A percentile compares a stretch with the other conserved stretches of the same genome.
phyloP scores from a whole-genome alignment of 345 rosid species.

The Brassica napus region DNA sequence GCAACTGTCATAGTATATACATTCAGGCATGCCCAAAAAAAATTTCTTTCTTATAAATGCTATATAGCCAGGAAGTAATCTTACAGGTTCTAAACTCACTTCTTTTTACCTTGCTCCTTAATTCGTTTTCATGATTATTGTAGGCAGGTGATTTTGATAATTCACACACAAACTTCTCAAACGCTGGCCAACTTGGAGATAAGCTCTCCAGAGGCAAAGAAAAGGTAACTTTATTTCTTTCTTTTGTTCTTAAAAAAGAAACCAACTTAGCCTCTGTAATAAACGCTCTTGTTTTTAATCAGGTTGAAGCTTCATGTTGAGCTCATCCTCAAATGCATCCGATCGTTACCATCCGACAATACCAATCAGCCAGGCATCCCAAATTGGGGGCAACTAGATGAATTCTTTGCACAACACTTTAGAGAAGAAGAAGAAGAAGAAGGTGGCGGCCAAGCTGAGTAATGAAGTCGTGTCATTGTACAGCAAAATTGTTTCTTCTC shows the following conservation, averaged over 20 bases:
- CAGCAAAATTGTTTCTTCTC: no score
- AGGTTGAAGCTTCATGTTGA: constrained; percentile 70
- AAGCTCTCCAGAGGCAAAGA: constrained; percentile 74
- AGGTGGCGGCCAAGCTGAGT: constrained; percentile 36
- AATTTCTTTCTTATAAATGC: background rate
- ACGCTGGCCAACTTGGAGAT: constrained; percentile 68
- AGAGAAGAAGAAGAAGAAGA: constrained; percentile 39
- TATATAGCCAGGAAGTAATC: background rate
- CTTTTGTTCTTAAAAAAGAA: no score
- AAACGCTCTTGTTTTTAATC: constrained; percentile 11
- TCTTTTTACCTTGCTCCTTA: background rate
- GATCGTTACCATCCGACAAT: constrained; percentile 78
- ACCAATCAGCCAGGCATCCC: constrained; percentile 47
- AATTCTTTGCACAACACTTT: constrained; percentile 66
- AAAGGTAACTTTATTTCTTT: constrained; percentile 66
- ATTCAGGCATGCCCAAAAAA: background rate
- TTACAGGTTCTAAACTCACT: background rate
- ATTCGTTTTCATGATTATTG: constrained; percentile 13
- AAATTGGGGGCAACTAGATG: constrained; percentile 89
- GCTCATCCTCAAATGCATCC: constrained; percentile 87
- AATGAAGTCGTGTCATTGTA: constrained; percentile 31
- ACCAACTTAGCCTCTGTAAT: background rate
- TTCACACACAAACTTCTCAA: constrained; percentile 88
- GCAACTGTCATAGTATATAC: background rate
- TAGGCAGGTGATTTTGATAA: constrained; percentile 87